These are phyloP conservation scores for Chytriomyces hyalinus DNA, from an alignment of 192 early-diverging fungal species.

Conservation along the genomic window DNA sequence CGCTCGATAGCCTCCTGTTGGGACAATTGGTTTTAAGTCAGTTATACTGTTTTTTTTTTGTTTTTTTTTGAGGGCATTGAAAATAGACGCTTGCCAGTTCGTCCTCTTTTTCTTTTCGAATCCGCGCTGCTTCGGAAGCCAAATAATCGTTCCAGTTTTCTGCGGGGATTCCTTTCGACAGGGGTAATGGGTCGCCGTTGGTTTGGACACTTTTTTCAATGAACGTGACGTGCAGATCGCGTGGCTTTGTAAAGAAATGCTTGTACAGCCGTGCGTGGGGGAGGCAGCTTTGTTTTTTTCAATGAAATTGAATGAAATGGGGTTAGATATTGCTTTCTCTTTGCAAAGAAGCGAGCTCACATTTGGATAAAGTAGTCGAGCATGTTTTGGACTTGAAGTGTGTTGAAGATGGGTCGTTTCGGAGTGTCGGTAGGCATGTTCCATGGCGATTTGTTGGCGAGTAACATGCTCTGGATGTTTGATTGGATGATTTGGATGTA, in stretches of 20 bases:
- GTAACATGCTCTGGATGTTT: neutral
- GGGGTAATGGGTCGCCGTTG: neutral
- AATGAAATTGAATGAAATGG: neutral
- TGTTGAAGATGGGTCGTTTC: neutral
- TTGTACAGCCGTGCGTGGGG: neutral
- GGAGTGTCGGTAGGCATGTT: neutral
- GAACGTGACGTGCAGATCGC: neutral
- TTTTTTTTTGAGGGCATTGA: neutral
- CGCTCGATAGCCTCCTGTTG: constrained; percentile 12
- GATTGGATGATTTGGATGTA: neutral
- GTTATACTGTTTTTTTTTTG: neutral
- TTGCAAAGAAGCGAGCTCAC: neutral
- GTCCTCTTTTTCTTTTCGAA: constrained; percentile 4
- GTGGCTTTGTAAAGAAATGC: constrained; percentile 6
- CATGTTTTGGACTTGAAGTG: neutral
- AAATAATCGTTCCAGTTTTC: constrained; percentile 37
- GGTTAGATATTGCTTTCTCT: neutral
- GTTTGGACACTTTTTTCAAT: neutral
- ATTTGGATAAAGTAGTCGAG: constrained; percentile 9
- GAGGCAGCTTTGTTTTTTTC: constrained; percentile 10
- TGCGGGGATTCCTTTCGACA: constrained; percentile 12
- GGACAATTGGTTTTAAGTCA: too few species aligned
- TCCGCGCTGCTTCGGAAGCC: constrained; percentile 11
- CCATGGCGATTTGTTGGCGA: neutral
- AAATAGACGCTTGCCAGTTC: neutral